A percentile compares a stretch with the other conserved stretches of the same genome.
Evolutionary conservation across 495 filamentous ascomycete genomes (phyloP).

Genomic region (Podospora appendiculata): DNA sequence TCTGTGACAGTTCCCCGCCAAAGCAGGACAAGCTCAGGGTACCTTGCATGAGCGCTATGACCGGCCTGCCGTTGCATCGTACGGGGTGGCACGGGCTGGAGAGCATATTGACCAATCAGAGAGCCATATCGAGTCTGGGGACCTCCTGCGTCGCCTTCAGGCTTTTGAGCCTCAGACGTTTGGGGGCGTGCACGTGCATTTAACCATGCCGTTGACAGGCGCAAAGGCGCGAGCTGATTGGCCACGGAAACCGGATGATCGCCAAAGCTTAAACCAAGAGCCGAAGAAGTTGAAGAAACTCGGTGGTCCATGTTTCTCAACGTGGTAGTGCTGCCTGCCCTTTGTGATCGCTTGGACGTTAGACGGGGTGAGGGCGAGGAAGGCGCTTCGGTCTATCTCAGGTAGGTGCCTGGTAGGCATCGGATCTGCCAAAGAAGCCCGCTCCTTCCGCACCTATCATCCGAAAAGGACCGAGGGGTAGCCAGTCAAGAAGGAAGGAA

Average conservation of each 20-base stretch:
- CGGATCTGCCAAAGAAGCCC: too few relatives aligned
- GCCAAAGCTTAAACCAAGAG: slow-evolving; percentile 8
- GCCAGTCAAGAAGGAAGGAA: too few relatives aligned
- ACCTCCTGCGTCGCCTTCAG: neutral
- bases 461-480: too few relatives aligned
- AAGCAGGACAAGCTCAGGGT: too few relatives aligned
- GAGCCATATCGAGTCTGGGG: neutral
- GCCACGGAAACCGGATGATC: slow-evolving; percentile 11
- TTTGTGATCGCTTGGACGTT: neutral
- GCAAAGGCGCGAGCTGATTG: slow-evolving; percentile 1
- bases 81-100: too few relatives aligned
- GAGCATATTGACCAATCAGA: neutral
- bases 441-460: too few relatives aligned
- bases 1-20: too few relatives aligned
- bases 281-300: neutral
- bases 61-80: neutral
- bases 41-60: neutral
- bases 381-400: neutral
- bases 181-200: neutral
- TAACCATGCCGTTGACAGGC: slow-evolving; percentile 6
- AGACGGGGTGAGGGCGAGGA: neutral
- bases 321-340: neutral
- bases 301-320: too few relatives aligned
- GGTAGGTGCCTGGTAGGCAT: too few relatives aligned
- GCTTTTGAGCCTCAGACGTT: slow-evolving; percentile 14